Conservation (phyloP, 805 yeast genomes). For the Saccharomyces paradoxus region DNA sequence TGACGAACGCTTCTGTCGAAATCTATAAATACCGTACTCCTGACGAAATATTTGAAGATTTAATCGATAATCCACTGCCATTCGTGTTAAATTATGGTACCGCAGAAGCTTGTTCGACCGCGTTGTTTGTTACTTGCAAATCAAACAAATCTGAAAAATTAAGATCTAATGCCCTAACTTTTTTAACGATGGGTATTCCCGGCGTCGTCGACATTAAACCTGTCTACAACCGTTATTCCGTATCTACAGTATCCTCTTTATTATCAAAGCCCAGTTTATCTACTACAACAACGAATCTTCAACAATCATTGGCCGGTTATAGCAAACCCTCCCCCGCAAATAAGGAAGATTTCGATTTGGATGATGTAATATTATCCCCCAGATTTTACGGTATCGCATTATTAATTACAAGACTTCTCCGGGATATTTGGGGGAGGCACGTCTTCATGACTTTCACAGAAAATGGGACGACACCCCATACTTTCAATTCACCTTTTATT, state of each 20-base stretch:
- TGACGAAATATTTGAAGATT: conserved; percentile 61
- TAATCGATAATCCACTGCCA: conserved; percentile 60
- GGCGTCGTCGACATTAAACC: conserved; percentile 38
- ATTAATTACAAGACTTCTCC: conserved; percentile 66
- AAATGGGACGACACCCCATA: conserved; percentile 4
- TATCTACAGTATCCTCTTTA: conserved; percentile 24
- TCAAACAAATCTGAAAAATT: conserved; percentile 49
- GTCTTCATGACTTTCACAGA: conserved; percentile 43
- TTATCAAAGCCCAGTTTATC: conserved; percentile 18
- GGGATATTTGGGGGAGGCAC: conserved; percentile 69
- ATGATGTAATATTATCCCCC: conserved; percentile 82
- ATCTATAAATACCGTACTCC: conserved; percentile 74
- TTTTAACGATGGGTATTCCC: conserved; percentile 37
- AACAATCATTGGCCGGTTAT: conserved; percentile 8
- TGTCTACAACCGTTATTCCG: conserved; percentile 28
- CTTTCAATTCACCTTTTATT: background rate
- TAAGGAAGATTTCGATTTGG: conserved; percentile 36
- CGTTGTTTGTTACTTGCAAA: conserved; percentile 76
- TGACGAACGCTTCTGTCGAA: conserved; percentile 73
- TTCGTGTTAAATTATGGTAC: conserved; percentile 76
- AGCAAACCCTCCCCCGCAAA: conserved; percentile 7
- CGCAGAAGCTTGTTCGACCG: conserved; percentile 83
- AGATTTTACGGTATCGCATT: conserved; percentile 83
- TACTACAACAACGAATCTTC: conserved; percentile 2
- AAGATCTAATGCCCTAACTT: conserved; percentile 37